phyloP scores from a whole-genome alignment of 352 stramenopile genomes.

The Pythium volutum region DNA sequence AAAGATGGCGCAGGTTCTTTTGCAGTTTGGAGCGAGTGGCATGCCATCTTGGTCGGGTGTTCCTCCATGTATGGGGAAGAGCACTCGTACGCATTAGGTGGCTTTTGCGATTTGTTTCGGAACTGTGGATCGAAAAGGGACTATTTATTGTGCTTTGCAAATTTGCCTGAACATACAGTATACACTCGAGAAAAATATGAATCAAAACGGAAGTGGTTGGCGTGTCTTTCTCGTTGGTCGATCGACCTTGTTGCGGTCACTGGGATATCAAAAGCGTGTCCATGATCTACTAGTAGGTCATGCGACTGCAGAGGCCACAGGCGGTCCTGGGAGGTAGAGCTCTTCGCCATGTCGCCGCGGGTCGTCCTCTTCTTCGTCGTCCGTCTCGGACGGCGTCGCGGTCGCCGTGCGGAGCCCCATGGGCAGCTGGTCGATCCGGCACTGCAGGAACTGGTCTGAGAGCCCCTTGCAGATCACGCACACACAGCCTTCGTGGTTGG shows the following conservation, averaged over 20 bases:
- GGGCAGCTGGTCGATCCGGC: conserved; percentile 21
- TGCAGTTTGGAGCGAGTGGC: too few relatives aligned
- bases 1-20: too few relatives aligned
- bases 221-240: conserved; percentile 4
- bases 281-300: not conserved
- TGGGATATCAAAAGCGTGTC: not conserved
- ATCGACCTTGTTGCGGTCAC: too few relatives aligned
- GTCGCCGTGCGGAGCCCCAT: conserved; percentile 2
- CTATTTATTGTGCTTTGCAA: conserved; percentile 28
- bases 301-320: conserved; percentile 9
- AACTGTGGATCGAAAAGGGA: conserved; percentile 13
- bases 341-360: not conserved
- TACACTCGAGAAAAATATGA: conserved; percentile 27
- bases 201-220: conserved; percentile 16
- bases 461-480: conserved; percentile 65
- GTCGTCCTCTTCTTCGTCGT: conserved; percentile 21
- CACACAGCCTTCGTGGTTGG: conserved; percentile 42
- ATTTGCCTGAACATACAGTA: conserved; percentile 22
- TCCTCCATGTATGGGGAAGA: not conserved
- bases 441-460: conserved; percentile 28
- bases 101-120: not conserved
- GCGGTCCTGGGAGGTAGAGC: not conserved
- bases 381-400: conserved; percentile 23
- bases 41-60: too few relatives aligned
- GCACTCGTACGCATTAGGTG: not conserved